Conservation (phyloP, 2,329 filamentous ascomycete genomes). For the Trematosphaeria pertusa region DNA sequence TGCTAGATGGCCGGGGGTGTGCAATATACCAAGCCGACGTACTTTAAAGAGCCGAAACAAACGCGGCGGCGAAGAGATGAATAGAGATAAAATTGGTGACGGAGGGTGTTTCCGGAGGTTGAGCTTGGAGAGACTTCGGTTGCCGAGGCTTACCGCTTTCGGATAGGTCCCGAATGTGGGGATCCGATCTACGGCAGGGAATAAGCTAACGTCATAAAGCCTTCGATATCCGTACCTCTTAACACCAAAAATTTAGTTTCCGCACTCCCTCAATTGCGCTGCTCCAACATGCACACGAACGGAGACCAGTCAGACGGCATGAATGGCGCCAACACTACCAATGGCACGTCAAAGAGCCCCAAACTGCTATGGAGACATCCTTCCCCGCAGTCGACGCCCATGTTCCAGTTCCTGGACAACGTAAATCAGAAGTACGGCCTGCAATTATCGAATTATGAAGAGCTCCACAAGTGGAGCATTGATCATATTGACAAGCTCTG, state of each 20-base stretch:
- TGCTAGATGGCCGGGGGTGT: no score
- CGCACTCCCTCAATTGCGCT: conserved; percentile 1
- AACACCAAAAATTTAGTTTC: not conserved
- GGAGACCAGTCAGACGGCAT: conserved; percentile 13
- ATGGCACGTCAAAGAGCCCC: conserved; percentile 27
- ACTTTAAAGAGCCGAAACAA: no score
- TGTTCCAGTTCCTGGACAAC: conserved; percentile 73
- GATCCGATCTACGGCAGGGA: conserved; percentile 8
- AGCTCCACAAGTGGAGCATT: conserved; percentile 87
- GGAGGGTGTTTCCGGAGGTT: not conserved
- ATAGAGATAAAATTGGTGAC: no score
- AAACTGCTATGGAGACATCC: conserved; percentile 72
- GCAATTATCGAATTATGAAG: conserved; percentile 69
- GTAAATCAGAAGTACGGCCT: conserved; percentile 73
- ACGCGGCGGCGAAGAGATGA: no score
- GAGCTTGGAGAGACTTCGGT: not conserved
- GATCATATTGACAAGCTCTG: conserved; percentile 79
- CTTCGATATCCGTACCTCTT: conserved; percentile 8
- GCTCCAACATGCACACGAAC: conserved; percentile 15
- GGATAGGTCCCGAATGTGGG: conserved; percentile 9
- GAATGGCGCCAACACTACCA: conserved; percentile 19
- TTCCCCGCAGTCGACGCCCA: conserved; percentile 70
- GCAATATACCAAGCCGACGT: no score
- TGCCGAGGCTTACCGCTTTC: conserved; percentile 2
- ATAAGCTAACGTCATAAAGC: conserved; percentile 13